Percentiles rank a stretch among this genome's conserved stretches.
phyloP scores from a whole-genome alignment of 192 early-diverging fungal species.

The Dimargaris cristalligena region DNA sequence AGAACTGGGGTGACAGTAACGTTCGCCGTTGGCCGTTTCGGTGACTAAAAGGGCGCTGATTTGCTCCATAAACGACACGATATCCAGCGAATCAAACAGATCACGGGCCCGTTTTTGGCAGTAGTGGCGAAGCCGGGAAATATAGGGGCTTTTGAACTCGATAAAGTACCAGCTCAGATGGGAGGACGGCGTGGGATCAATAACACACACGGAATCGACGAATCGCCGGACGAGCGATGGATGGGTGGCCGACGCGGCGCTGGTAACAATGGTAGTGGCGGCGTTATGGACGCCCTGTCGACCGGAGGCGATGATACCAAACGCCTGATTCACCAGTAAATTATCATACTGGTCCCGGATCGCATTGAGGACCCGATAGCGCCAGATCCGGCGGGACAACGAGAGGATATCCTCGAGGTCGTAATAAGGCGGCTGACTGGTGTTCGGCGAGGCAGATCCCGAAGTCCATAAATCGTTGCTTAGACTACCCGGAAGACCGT shows the following conservation, averaged over 20 bases:
- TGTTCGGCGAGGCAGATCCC: background rate
- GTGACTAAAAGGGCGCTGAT: background rate
- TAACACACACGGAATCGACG: background rate
- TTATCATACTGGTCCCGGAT: background rate
- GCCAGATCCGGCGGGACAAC: background rate
- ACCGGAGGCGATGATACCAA: background rate
- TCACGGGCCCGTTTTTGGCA: background rate
- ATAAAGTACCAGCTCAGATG: background rate
- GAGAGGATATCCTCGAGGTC: background rate
- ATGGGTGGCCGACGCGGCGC: background rate
- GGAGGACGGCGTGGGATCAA: background rate
- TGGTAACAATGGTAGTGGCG: too few species aligned
- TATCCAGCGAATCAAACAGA: background rate
- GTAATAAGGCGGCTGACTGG: background rate
- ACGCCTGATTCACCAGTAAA: background rate
- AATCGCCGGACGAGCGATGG: background rate
- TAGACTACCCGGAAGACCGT: background rate
- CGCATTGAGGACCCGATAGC: background rate
- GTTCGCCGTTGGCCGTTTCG: background rate
- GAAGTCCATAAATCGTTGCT: background rate
- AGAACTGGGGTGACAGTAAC: background rate
- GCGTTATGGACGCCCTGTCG: too few species aligned
- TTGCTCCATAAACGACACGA: conserved; percentile 2
- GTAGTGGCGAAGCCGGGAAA: background rate
- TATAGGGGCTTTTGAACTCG: conserved; percentile 5